Conservation (phyloP, 2,329 filamentous ascomycete species). For the Domatiomyces globalis region DNA sequence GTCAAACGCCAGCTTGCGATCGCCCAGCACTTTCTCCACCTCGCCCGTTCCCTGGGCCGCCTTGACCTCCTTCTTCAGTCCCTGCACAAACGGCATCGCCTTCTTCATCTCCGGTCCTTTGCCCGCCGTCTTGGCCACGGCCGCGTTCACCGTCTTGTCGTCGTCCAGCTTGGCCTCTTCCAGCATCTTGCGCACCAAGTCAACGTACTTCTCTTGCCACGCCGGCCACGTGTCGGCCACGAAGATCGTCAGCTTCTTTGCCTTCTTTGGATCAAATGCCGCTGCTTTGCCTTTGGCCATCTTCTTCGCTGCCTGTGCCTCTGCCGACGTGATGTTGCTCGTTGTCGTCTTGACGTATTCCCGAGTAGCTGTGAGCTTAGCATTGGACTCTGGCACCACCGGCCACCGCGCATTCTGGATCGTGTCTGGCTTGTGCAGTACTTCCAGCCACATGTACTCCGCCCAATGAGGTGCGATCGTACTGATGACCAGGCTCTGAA, state of each 20-base stretch:
- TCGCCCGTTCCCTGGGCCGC: slow-evolving; percentile 33
- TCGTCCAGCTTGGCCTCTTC: slow-evolving; percentile 49
- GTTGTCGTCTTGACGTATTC: slow-evolving; percentile 65
- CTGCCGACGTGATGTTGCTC: slow-evolving; percentile 71
- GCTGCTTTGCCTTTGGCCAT: slow-evolving; percentile 82
- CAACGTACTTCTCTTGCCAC: slow-evolving; percentile 87
- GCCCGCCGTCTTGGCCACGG: slow-evolving; percentile 61
- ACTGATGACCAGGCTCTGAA: slow-evolving; percentile 68
- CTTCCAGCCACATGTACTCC: slow-evolving; percentile 86
- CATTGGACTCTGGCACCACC: slow-evolving; percentile 48
- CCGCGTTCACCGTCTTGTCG: slow-evolving; percentile 65
- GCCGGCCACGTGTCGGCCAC: slow-evolving; percentile 64
- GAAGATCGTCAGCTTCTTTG: slow-evolving; percentile 83
- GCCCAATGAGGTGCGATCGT: slow-evolving; percentile 87
- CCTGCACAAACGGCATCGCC: slow-evolving; percentile 92
- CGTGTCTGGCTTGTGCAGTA: slow-evolving; percentile 59
- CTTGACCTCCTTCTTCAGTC: slow-evolving; percentile 68
- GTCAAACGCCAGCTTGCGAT: slow-evolving; percentile 74
- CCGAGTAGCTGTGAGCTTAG: slow-evolving; percentile 59
- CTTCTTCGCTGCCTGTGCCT: slow-evolving; percentile 63
- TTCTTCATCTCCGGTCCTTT: slow-evolving; percentile 64
- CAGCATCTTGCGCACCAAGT: slow-evolving; percentile 60
- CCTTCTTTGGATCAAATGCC: slow-evolving; percentile 75
- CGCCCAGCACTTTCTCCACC: slow-evolving; percentile 33
- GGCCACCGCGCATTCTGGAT: slow-evolving; percentile 73